Evolutionary conservation across 164 flowering plant species (phyloP).

Genomic region (Liquidambar formosana): DNA sequence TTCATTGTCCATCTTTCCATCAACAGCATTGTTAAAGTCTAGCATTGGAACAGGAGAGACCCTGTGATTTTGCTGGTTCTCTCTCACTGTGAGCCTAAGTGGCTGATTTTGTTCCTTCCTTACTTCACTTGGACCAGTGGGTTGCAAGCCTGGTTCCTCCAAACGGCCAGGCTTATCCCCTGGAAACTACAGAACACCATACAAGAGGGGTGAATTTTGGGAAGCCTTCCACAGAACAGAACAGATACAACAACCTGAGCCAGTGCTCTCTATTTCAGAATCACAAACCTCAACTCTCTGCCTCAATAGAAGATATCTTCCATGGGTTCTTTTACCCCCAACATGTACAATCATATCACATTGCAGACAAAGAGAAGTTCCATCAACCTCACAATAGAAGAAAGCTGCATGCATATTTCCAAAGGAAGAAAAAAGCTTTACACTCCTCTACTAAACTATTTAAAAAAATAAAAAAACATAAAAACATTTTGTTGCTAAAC

Average conservation of each 20-base stretch:
- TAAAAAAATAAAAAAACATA: conserved; percentile 1
- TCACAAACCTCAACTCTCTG: conserved; percentile 89
- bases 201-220: neutral
- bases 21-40: conserved; percentile 34
- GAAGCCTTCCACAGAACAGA: neutral
- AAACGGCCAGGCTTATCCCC: conserved; percentile 62
- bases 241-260: conserved; percentile 1
- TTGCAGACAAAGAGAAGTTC: conserved; percentile 66
- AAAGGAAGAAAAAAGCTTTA: neutral
- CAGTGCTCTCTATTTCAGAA: conserved; percentile 4
- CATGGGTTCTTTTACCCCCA: conserved; percentile 95
- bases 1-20: conserved; percentile 45
- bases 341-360: conserved; percentile 93
- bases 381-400: conserved; percentile 65
- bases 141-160: conserved; percentile 47
- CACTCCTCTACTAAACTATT: neutral
- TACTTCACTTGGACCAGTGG: conserved; percentile 32
- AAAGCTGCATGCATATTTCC: conserved; percentile 40
- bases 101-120: conserved; percentile 44
- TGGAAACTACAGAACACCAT: conserved; percentile 63
- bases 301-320: conserved; percentile 81
- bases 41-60: conserved; percentile 32
- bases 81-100: conserved; percentile 29
- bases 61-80: conserved; percentile 48
- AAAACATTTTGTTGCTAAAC: neutral